phyloP scores from a whole-genome alignment of 1,139 yeast genomes.

The Lodderomyces parapsilosis region DNA sequence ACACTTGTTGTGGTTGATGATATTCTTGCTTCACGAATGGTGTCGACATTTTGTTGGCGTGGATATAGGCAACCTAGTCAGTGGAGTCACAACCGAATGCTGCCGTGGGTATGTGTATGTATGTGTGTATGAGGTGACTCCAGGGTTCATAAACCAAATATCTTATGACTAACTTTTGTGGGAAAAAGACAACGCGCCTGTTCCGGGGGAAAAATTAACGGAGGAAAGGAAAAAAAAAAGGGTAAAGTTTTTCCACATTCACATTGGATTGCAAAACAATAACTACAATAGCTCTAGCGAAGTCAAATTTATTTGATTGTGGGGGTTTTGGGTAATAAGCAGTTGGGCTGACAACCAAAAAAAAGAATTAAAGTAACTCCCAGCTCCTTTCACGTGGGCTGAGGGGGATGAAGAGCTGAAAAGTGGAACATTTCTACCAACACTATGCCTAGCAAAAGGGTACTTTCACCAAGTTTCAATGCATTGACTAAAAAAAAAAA shows the following conservation, averaged over 20 bases:
- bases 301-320: background rate
- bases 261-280: no score
- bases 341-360: no score
- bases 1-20: background rate
- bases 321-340: no score
- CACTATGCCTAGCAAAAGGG: conserved; percentile 1
- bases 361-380: background rate
- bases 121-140: background rate
- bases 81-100: no score
- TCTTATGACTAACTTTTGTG: background rate
- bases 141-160: background rate
- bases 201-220: background rate
- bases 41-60: background rate
- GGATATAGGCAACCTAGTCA: background rate
- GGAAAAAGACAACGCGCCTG: background rate
- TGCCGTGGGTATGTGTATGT: background rate
- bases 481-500: background rate
- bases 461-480: background rate
- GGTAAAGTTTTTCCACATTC: no score
- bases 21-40: background rate
- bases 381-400: background rate
- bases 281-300: no score
- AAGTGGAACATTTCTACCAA: background rate
- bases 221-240: background rate
- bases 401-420: background rate